These are phyloP conservation scores for Skeletonema costatum DNA, from an alignment of 108 stramenopile genomes.

Conservation along the genomic window DNA sequence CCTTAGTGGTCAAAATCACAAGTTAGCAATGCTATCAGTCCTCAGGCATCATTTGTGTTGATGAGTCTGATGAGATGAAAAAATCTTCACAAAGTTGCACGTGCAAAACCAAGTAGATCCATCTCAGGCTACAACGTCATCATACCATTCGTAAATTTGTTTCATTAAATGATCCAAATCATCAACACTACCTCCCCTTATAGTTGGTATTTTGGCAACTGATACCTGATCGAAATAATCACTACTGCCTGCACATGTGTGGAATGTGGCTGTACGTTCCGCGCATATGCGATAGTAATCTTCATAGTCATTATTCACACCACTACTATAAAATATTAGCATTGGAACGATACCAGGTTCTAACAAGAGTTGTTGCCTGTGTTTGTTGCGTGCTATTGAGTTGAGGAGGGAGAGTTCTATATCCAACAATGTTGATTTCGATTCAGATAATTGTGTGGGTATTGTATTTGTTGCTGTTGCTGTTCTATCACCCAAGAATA, in stretches of 20 bases:
- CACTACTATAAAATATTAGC: conserved; percentile 33
- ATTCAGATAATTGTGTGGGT: background rate
- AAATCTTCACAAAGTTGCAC: no score
- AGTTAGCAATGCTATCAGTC: no score
- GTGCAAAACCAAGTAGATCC: no score
- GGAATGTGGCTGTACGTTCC: conserved; percentile 40
- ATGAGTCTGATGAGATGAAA: no score
- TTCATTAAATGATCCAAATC: conserved; percentile 21
- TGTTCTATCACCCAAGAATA: background rate
- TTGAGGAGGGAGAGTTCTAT: conserved; percentile 20
- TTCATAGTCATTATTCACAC: conserved; percentile 9
- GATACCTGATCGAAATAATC: conserved; percentile 22
- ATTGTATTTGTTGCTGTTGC: background rate
- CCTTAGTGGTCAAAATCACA: no score
- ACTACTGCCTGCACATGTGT: conserved; percentile 8
- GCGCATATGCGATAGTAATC: conserved; percentile 38
- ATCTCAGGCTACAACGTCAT: conserved; percentile 30
- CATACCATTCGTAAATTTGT: conserved; percentile 43
- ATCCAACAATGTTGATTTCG: background rate
- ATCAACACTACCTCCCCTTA: background rate
- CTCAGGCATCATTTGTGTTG: no score
- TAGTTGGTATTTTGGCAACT: conserved; percentile 11
- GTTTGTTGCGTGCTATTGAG: conserved; percentile 8
- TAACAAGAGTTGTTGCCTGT: conserved; percentile 24
- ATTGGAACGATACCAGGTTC: conserved; percentile 38